Percentiles rank a stretch among this genome's conserved stretches.
Conservation (phyloP, 1,284 basidiomycete genomes). For the Peniophora sp. region DNA sequence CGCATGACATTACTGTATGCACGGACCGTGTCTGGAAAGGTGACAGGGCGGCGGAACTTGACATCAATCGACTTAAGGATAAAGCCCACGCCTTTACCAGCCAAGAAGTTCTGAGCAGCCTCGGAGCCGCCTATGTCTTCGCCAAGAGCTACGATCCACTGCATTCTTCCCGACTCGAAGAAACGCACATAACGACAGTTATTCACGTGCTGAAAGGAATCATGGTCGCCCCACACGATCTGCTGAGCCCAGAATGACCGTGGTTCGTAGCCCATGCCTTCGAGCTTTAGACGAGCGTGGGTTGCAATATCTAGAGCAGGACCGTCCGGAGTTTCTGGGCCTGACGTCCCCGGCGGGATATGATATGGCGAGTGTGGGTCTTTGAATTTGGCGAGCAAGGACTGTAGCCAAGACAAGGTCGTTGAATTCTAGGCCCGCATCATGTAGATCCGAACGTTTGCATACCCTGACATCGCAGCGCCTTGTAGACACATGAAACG, state of each 20-base stretch:
- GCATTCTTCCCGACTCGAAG: slow-evolving; percentile 64
- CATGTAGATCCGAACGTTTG: too few species aligned
- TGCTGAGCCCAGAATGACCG: slow-evolving; percentile 63
- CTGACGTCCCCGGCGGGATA: slow-evolving; percentile 48
- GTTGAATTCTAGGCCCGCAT: too few species aligned
- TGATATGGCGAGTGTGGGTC: slow-evolving; percentile 61
- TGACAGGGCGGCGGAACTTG: slow-evolving; percentile 59
- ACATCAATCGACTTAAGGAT: slow-evolving; percentile 66
- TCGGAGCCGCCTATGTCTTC: slow-evolving; percentile 48
- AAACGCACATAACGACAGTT: slow-evolving; percentile 65
- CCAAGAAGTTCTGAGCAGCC: slow-evolving; percentile 46
- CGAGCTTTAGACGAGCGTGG: slow-evolving; percentile 35
- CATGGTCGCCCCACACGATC: slow-evolving; percentile 70
- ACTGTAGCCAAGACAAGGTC: slow-evolving; percentile 12
- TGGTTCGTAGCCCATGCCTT: slow-evolving; percentile 47
- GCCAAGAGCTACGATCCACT: slow-evolving; percentile 53
- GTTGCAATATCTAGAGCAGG: slow-evolving; percentile 16
- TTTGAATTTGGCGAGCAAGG: slow-evolving; percentile 52
- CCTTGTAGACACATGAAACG: too few species aligned
- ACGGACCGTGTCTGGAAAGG: slow-evolving; percentile 63
- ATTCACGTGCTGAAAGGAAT: slow-evolving; percentile 75
- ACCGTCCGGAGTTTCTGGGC: slow-evolving; percentile 50
- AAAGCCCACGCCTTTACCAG: slow-evolving; percentile 54
- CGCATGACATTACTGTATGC: neutral
- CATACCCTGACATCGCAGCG: too few species aligned